Evolutionary conservation across 2,329 filamentous ascomycete species (phyloP).

Genomic region (Neofusicoccum kwambonambiense): DNA sequence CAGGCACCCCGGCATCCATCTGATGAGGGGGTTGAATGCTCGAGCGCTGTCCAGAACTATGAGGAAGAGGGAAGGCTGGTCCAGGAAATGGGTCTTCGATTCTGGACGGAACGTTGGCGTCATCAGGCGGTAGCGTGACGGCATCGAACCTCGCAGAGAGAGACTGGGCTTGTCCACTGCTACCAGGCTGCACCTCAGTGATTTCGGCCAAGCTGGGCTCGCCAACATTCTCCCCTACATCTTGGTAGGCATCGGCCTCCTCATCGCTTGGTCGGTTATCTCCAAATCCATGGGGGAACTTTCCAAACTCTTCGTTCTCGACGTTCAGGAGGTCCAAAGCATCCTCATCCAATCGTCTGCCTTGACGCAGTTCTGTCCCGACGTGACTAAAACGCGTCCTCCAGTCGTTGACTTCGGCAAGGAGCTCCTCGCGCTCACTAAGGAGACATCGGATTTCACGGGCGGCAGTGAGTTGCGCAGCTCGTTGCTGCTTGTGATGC

Average conservation of each 20-base stretch:
- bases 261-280: slow-evolving; percentile 22
- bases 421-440: slow-evolving; percentile 23
- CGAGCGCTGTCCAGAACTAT: neutral
- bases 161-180: neutral
- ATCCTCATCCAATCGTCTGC: slow-evolving; percentile 12
- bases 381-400: slow-evolving; percentile 16
- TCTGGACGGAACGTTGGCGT: neutral
- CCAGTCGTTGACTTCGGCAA: slow-evolving; percentile 23
- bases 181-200: neutral
- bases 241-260: neutral
- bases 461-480: slow-evolving; percentile 19
- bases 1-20: neutral
- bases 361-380: slow-evolving; percentile 7
- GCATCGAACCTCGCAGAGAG: neutral
- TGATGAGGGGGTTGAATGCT: neutral
- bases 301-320: slow-evolving; percentile 24
- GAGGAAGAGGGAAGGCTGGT: neutral
- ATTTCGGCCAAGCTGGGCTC: neutral
- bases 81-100: neutral
- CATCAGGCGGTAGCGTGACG: neutral
- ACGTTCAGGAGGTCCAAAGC: slow-evolving; percentile 15
- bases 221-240: neutral
- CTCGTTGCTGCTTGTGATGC: slow-evolving; percentile 20
- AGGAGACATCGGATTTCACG: slow-evolving; percentile 21
- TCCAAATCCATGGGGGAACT: slow-evolving; percentile 25